Evolutionary conservation across 495 filamentous ascomycete species (phyloP), one percentile per base, ranked within the genome.

Genomic region (Talaromyces stipitatus): DNA sequence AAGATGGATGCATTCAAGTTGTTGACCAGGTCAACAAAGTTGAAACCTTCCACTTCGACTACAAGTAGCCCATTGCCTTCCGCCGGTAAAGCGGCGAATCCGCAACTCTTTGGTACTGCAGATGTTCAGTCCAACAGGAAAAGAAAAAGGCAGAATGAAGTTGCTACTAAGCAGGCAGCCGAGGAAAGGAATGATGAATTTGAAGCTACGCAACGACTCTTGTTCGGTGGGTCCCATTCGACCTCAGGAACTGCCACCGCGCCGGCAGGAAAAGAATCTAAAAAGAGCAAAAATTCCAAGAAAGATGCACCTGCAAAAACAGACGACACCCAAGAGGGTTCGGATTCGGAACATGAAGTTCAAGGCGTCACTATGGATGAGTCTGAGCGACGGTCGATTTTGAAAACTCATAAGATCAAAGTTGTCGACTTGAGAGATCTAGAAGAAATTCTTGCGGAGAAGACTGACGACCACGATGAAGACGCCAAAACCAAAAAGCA

Each of bases 341-440:
- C 66, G 6, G 70, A 33, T n/a, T 38, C 50, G 16, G 60, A 61
- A 18, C 38, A 54, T 20, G 30, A 61, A 52, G 65, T 62, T 9
- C 9, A 23, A 10, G 64, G 66, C 23, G 68, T 70, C 36, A 23
- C 60, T 2, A 72, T 79, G 69, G 71, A 72, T 61, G 80, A 86
- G 62, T 85, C 86, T 52, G 84, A 92, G 58, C 83, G 88, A 50
- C 82, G 84, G 55, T 82, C 83, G 53, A 75, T 91, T n/a, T 66
- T 97, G 48, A 85, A 85, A 57, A 81, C 82, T 30, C 91, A 98
- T 68, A 88, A 92, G 62, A 76, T 97, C 60, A 97, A 97, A 68
- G 82, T 96, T 23, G 90, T 86, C 0, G 72, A 90, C 27, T 73
- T 95, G 43, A 79, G 75, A 27, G 75, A 76, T 59, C 54, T 69